Conservation (phyloP, 1,139 yeast species). For the Taphrina confusa region DNA sequence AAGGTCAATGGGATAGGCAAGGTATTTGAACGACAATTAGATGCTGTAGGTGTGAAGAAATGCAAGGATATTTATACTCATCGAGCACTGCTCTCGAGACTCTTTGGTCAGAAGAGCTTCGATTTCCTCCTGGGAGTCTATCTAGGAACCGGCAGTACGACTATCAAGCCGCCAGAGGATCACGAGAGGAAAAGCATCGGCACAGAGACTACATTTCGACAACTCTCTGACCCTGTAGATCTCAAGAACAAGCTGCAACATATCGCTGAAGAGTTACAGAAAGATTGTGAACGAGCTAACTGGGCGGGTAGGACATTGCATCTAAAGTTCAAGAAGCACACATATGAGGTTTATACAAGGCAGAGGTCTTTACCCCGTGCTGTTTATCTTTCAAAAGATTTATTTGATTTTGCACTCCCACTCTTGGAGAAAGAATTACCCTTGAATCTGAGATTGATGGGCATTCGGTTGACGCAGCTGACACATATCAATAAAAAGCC, state of each 20-base stretch:
- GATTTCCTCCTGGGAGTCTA: slow-evolving; percentile 40
- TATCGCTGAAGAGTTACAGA: slow-evolving; percentile 39
- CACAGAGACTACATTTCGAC: slow-evolving; percentile 41
- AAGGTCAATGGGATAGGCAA: slow-evolving; percentile 42
- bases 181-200: slow-evolving; percentile 42
- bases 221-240: slow-evolving; percentile 32
- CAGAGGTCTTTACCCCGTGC: slow-evolving; percentile 37
- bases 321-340: slow-evolving; percentile 41
- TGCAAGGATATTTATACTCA: slow-evolving; percentile 41
- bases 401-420: slow-evolving; percentile 39
- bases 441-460: slow-evolving; percentile 41
- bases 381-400: slow-evolving; percentile 38
- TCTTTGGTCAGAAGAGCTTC: slow-evolving; percentile 38
- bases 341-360: slow-evolving; percentile 41
- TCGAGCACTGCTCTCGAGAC: slow-evolving; percentile 37
- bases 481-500: slow-evolving; percentile 15
- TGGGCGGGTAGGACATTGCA: slow-evolving; percentile 41
- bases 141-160: slow-evolving; percentile 42
- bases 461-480: slow-evolving; percentile 38
- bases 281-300: slow-evolving; percentile 39
- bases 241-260: slow-evolving; percentile 38
- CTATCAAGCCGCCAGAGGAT: slow-evolving; percentile 39
- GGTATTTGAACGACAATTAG: slow-evolving; percentile 42
- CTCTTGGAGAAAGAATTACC: slow-evolving; percentile 40
- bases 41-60: slow-evolving; percentile 39